phyloP scores from a whole-genome alignment of 148 eudicot genomes.

The Oxyria digyna region DNA sequence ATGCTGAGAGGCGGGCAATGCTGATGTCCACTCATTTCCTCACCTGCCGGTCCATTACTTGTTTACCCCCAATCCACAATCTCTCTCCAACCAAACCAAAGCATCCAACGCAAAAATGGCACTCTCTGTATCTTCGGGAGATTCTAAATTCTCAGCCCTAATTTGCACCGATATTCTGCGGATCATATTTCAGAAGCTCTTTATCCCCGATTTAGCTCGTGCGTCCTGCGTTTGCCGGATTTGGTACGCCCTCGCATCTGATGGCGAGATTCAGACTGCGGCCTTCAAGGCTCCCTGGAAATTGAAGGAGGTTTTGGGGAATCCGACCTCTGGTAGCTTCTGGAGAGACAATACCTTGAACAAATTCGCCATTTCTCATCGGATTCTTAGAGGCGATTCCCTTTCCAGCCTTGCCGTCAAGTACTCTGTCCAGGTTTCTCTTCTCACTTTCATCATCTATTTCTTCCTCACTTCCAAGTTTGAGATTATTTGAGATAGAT shows the following conservation, averaged over 20 bases:
- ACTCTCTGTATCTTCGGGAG: constrained; percentile 43
- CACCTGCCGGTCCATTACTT: background rate
- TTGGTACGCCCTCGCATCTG: constrained; percentile 65
- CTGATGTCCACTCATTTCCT: background rate
- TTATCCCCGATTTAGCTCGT: constrained; percentile 53
- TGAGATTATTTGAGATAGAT: too few relatives aligned
- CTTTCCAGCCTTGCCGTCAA: constrained; percentile 84
- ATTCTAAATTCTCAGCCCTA: constrained; percentile 37
- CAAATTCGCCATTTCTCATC: constrained; percentile 81
- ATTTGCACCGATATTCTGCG: constrained; percentile 49
- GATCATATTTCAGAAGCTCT: constrained; percentile 51
- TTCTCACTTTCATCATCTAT: background rate
- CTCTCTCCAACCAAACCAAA: background rate
- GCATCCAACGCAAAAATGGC: constrained; percentile 17
- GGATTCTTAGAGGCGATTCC: constrained; percentile 41
- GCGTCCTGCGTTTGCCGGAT: constrained; percentile 63
- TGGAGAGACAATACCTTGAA: constrained; percentile 62
- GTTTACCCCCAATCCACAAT: background rate
- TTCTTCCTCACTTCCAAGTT: background rate
- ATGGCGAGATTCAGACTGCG: constrained; percentile 44
- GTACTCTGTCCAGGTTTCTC: constrained; percentile 75
- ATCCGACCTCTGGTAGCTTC: constrained; percentile 66
- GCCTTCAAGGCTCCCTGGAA: constrained; percentile 73
- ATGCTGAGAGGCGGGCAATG: background rate
- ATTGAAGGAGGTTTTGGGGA: constrained; percentile 55